Percentiles rank a stretch among this genome's conserved stretches.
phyloP scores from a whole-genome alignment of 441 rosid genomes.

The Populus hybrid region DNA sequence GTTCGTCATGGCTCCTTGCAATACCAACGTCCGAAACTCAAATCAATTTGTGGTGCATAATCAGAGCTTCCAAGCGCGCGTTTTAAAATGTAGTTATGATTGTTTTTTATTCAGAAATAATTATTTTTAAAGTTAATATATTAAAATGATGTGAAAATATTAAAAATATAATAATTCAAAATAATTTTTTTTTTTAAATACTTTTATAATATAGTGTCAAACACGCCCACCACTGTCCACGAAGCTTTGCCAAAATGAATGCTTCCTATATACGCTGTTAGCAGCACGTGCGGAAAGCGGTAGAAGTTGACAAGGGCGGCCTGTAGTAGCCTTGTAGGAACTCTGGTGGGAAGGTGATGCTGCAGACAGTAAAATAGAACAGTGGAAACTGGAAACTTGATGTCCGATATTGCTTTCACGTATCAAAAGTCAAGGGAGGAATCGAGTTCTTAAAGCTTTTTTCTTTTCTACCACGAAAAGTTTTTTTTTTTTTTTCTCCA shows the following conservation, averaged over 20 bases:
- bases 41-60: not conserved
- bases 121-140: no score
- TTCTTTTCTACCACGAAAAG: not conserved
- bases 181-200: no score
- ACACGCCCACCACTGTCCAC: no score
- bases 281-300: not conserved
- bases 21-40: not conserved
- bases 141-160: no score
- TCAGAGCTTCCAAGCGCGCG: not conserved
- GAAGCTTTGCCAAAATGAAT: not conserved
- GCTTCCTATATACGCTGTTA: not conserved
- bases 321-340: not conserved
- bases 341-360: not conserved
- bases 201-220: no score
- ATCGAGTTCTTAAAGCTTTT: no score
- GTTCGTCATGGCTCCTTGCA: no score
- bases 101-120: no score
- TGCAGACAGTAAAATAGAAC: not conserved
- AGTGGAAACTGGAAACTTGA: not conserved
- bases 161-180: no score
- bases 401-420: not conserved
- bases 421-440: not conserved
- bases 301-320: not conserved
- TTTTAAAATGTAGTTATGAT: no score
- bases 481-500: no score